Evolutionary conservation across 495 filamentous ascomycete genomes (phyloP).

Genomic region (Aspergillus olivimuriae): DNA sequence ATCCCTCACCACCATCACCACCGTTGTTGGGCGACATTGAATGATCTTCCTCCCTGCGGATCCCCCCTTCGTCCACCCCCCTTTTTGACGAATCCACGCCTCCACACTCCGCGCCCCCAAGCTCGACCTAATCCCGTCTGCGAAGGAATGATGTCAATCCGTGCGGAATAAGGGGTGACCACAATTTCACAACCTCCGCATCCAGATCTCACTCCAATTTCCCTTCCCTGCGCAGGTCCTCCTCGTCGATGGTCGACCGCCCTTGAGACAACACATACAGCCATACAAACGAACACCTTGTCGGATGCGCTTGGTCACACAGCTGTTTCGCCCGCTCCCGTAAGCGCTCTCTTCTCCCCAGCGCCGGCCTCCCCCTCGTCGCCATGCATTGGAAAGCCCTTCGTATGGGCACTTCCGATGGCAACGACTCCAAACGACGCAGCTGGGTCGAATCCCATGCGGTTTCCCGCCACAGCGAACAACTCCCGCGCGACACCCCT

Average conservation of each 20-base stretch:
- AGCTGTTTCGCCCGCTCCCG: no score
- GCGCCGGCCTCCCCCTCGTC: no score
- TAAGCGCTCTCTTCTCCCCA: no score
- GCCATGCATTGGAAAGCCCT: conserved; percentile 46
- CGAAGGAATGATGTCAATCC: conserved; percentile 11
- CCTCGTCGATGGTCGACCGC: no score
- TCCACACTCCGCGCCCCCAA: conserved; percentile 8
- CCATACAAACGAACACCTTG: no score
- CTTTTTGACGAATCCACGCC: conserved; percentile 13
- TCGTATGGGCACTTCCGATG: conserved; percentile 33
- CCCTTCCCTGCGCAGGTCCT: no score
- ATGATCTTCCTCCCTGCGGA: no score
- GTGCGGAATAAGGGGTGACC: conserved; percentile 7
- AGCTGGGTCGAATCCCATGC: conserved; percentile 27
- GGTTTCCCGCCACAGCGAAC: conserved; percentile 36
- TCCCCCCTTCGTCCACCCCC: conserved; percentile 19
- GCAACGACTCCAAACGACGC: conserved; percentile 33
- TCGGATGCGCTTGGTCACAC: no score
- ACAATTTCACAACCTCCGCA: not conserved
- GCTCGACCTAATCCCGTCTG: conserved; percentile 1
- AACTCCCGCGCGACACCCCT: conserved; percentile 33
- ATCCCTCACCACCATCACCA: no score
- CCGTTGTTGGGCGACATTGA: no score
- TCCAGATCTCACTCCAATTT: no score
- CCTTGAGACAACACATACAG: no score